A percentile compares a stretch with the other conserved stretches of the same genome.
Conservation (phyloP, 2,329 filamentous ascomycete genomes). For the Penicillium griseofulvum region DNA sequence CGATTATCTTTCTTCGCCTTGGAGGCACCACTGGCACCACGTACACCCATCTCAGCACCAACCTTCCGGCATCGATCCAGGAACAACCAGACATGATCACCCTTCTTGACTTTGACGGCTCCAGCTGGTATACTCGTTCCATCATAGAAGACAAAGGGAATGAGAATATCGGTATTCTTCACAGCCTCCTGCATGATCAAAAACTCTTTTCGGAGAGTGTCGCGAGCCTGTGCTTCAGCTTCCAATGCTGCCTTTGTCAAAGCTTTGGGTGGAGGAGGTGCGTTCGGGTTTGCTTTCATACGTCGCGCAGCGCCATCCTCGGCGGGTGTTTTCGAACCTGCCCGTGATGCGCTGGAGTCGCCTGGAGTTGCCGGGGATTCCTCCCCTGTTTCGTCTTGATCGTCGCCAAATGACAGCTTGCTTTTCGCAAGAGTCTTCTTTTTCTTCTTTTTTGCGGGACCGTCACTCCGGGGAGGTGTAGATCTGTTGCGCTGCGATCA, state of each 20-base stretch:
- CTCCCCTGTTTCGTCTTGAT: slow-evolving; percentile 57
- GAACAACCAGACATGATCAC: slow-evolving; percentile 89
- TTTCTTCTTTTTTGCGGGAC: slow-evolving; percentile 53
- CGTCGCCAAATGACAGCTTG: slow-evolving; percentile 62
- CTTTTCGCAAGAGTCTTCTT: slow-evolving; percentile 60
- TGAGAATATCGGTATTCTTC: slow-evolving; percentile 81
- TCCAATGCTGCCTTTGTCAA: slow-evolving; percentile 74
- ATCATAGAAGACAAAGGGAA: slow-evolving; percentile 97
- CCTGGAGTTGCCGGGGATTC: slow-evolving; percentile 38
- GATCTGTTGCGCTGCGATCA: slow-evolving; percentile 60
- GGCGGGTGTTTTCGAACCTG: slow-evolving; percentile 36
- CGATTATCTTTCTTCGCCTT: slow-evolving; percentile 57
- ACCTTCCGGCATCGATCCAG: slow-evolving; percentile 88
- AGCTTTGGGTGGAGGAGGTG: slow-evolving; percentile 63
- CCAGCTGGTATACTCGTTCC: slow-evolving; percentile 86
- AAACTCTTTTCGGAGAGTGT: slow-evolving; percentile 75
- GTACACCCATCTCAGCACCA: slow-evolving; percentile 76
- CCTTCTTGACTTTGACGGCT: slow-evolving; percentile 82
- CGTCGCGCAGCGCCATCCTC: slow-evolving; percentile 34
- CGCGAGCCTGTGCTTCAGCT: slow-evolving; percentile 74
- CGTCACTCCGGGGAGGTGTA: slow-evolving; percentile 48
- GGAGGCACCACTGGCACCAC: slow-evolving; percentile 53
- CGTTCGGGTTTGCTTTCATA: slow-evolving; percentile 46
- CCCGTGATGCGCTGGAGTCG: slow-evolving; percentile 41
- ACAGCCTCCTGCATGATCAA: slow-evolving; percentile 77